Evolutionary conservation across 148 eudicot genomes (phyloP).

Genomic region (Pouteria glomerata): DNA sequence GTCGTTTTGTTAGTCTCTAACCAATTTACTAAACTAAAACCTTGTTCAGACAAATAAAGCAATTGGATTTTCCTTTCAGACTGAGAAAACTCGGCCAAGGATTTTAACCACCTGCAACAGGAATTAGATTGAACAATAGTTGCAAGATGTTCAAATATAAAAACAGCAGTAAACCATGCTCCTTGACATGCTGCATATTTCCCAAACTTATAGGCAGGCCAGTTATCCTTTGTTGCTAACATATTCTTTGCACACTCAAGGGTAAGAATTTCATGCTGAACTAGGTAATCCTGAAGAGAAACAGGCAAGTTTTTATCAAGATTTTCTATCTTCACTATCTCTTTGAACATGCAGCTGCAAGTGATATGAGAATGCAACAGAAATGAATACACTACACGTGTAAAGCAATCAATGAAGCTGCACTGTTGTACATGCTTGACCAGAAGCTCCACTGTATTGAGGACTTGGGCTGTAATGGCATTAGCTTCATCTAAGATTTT

Average conservation of each 20-base stretch:
- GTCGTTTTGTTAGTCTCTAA: not conserved
- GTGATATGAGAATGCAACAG: conserved; percentile 35
- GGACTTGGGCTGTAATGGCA: conserved; percentile 25
- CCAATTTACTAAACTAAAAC: conserved; percentile 12
- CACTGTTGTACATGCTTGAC: conserved; percentile 32
- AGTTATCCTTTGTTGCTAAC: conserved; percentile 44
- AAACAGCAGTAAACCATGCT: conserved; percentile 59
- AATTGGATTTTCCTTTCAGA: conserved; percentile 47
- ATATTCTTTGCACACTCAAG: conserved; percentile 44
- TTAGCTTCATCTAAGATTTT: conserved; percentile 34
- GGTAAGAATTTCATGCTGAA: conserved; percentile 26
- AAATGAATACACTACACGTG: conserved; percentile 37
- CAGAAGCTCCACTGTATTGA: conserved; percentile 34
- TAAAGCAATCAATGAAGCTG: conserved; percentile 48
- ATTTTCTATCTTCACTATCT: conserved; percentile 16
- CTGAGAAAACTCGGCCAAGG: conserved; percentile 44
- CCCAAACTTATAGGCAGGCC: conserved; percentile 75
- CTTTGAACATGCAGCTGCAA: conserved; percentile 17
- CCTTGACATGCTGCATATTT: conserved; percentile 67
- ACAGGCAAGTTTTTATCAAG: conserved; percentile 3
- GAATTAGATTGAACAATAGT: conserved; percentile 40
- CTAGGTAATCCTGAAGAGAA: conserved; percentile 24
- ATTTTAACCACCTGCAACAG: conserved; percentile 52
- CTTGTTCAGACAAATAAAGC: conserved; percentile 26
- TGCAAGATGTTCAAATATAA: conserved; percentile 51